Conservation (phyloP, 1,284 basidiomycete genomes). For the Tetrapyrgos nigripes region DNA sequence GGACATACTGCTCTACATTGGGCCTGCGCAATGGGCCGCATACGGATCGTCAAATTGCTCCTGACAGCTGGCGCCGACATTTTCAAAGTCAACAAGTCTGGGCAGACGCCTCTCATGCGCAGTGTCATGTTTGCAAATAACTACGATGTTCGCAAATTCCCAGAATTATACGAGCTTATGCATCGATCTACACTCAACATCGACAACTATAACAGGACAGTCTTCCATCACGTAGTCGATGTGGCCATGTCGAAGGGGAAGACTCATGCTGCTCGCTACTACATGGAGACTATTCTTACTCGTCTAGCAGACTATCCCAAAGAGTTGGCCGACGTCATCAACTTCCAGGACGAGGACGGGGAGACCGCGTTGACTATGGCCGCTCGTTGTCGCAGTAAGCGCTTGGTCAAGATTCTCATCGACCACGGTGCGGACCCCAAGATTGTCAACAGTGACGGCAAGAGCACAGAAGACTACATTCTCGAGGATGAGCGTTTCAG, state of each 20-base stretch:
- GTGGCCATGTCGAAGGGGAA: conserved; percentile 99
- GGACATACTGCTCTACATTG: conserved; percentile 98
- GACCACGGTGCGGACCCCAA: conserved; percentile 98
- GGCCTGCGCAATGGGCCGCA: conserved; percentile 99
- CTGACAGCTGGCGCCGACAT: conserved; percentile 96
- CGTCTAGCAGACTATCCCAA: conserved; percentile 95
- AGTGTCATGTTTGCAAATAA: conserved; percentile 99
- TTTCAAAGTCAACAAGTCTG: conserved; percentile 96
- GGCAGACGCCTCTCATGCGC: conserved; percentile 98
- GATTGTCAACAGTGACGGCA: conserved; percentile 93
- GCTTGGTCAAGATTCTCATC: conserved; percentile 95
- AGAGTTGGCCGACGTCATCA: conserved; percentile 97
- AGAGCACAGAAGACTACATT: conserved; percentile 99
- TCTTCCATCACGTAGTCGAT: conserved; percentile 99
- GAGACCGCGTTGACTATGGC: conserved; percentile 98
- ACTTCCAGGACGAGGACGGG: conserved; percentile 99
- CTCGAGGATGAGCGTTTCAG: conserved; percentile 98
- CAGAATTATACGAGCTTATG: conserved; percentile 95
- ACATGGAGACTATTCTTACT: conserved; percentile 96
- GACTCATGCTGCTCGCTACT: conserved; percentile 97
- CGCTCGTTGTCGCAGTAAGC: conserved; percentile 93
- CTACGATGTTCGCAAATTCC: conserved; percentile 99
- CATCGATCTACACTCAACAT: conserved; percentile 99
- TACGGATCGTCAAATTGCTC: conserved; percentile 95
- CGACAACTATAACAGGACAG: conserved; percentile 97